A percentile compares a stretch with the other conserved stretches of the same genome.
Conservation (phyloP, 805 yeast species). For the Hagleromyces aurorensis region DNA sequence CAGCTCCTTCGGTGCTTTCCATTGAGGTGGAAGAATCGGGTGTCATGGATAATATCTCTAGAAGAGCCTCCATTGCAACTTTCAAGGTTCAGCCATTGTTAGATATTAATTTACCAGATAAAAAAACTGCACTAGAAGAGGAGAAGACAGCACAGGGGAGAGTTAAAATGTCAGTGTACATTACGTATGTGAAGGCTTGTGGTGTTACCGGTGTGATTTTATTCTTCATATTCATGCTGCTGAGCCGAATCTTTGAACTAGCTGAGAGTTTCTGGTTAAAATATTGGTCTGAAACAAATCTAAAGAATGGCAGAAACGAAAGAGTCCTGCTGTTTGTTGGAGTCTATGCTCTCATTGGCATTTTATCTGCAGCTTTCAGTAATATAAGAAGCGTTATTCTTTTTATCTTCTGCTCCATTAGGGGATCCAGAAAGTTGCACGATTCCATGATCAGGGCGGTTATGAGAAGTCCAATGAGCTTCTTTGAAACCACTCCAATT, state of each 20-base stretch:
- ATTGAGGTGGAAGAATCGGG: conserved; percentile 5
- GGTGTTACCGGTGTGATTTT: conserved; percentile 41
- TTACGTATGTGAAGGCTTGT: conserved; percentile 53
- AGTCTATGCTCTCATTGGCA: conserved; percentile 49
- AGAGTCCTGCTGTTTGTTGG: conserved; percentile 41
- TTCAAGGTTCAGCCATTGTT: conserved; percentile 34
- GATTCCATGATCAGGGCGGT: conserved; percentile 48
- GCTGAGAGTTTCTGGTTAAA: conserved; percentile 58
- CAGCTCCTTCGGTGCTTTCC: too few species aligned
- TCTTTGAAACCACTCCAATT: conserved; percentile 61
- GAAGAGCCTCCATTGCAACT: conserved; percentile 61
- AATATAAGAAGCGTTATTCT: conserved; percentile 40
- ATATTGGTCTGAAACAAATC: conserved; percentile 54
- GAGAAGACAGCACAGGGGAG: conserved; percentile 54
- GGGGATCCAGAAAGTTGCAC: conserved; percentile 49
- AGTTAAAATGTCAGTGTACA: conserved; percentile 47
- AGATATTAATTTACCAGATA: conserved; percentile 23
- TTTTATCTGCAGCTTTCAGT: conserved; percentile 42
- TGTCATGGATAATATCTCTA: conserved; percentile 17
- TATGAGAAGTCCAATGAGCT: conserved; percentile 53
- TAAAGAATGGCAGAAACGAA: conserved; percentile 36
- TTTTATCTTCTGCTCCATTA: conserved; percentile 47
- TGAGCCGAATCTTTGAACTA: conserved; percentile 32
- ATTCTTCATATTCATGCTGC: conserved; percentile 32
- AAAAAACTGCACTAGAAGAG: conserved; percentile 39